A percentile compares a stretch with the other conserved stretches of the same genome.
These are phyloP conservation scores for Gossypium rotundifolium DNA, from an alignment of 345 rosid genomes.

Conservation along the genomic window DNA sequence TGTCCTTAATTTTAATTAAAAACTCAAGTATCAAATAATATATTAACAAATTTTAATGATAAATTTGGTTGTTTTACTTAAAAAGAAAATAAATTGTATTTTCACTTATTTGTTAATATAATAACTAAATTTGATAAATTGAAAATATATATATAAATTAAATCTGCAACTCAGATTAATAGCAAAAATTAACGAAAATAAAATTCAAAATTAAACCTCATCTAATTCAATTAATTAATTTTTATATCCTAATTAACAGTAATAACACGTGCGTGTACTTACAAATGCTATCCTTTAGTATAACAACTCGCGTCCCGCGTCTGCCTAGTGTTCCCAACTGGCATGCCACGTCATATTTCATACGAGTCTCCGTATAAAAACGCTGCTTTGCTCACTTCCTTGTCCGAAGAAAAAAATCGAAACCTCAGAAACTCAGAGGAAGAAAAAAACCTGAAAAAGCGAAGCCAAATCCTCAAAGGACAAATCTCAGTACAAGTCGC, in stretches of 20 bases:
- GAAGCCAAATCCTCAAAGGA: neutral
- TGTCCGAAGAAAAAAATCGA: neutral
- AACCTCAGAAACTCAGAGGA: neutral
- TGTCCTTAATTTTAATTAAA: too few relatives aligned
- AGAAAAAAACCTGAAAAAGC: neutral
- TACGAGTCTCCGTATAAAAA: neutral
- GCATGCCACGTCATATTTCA: neutral
- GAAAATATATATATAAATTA: too few relatives aligned
- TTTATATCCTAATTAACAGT: neutral
- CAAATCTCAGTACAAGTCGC: neutral
- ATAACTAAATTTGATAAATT: too few relatives aligned
- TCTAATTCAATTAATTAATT: too few relatives aligned
- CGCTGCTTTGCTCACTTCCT: neutral
- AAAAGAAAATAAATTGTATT: too few relatives aligned
- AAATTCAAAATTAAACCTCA: too few relatives aligned
- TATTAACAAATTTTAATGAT: too few relatives aligned
- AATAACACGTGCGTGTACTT: neutral
- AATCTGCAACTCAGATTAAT: too few relatives aligned
- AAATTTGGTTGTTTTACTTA: too few relatives aligned
- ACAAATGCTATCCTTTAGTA: neutral
- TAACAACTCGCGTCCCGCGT: slow-evolving; percentile 7
- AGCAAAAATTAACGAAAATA: too few relatives aligned
- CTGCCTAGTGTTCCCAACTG: neutral
- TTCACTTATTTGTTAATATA: too few relatives aligned
- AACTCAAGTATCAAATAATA: too few relatives aligned